A percentile compares a stretch with the other conserved stretches of the same genome.
Evolutionary conservation across 2,329 filamentous ascomycete species (phyloP).

Genomic region (Penicillium sclerotigenum): DNA sequence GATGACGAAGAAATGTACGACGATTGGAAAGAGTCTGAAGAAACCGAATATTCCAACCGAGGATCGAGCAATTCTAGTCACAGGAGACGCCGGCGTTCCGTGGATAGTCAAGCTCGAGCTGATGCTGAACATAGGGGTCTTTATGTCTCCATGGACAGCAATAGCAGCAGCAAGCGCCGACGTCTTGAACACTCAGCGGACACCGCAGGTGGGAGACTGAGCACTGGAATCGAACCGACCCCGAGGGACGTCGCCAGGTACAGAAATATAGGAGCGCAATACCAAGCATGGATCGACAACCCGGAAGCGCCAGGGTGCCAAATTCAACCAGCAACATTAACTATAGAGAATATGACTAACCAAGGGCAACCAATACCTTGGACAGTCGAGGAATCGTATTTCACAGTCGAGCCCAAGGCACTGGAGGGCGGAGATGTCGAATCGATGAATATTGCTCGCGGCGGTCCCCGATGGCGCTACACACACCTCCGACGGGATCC

Average conservation of each 20-base stretch:
- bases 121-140: background rate
- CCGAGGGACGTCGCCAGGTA: background rate
- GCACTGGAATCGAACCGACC: background rate
- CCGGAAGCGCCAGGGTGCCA: background rate
- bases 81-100: background rate
- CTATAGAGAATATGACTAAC: background rate
- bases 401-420: background rate
- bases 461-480: background rate
- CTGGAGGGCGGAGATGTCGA: background rate
- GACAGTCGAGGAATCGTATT: background rate
- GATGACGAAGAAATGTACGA: background rate
- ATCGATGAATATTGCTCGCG: background rate
- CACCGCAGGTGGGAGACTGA: background rate
- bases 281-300: conserved; percentile 3
- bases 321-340: background rate
- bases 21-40: background rate
- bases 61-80: background rate
- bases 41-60: background rate
- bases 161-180: background rate
- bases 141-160: background rate
- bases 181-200: background rate
- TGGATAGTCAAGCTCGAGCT: background rate
- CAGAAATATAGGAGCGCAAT: background rate
- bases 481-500: background rate
- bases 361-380: background rate